Evolutionary conservation across 2,329 filamentous ascomycete species (phyloP).

Genomic region (Xylariomycetidae sp.): DNA sequence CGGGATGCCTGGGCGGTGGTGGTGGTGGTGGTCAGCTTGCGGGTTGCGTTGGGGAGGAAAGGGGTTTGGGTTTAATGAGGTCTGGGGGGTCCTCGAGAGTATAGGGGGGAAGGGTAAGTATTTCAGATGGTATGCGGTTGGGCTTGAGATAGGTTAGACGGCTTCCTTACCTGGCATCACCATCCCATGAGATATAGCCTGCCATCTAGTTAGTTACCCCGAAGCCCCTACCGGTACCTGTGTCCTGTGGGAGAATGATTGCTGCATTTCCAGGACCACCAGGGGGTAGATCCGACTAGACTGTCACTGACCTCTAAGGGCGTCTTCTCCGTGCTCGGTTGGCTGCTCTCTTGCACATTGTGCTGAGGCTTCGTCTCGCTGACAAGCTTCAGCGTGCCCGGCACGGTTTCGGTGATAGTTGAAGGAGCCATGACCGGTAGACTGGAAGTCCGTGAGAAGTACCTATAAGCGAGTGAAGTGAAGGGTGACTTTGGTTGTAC

Average conservation of each 20-base stretch:
- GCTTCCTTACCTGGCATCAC: slow-evolving; percentile 23
- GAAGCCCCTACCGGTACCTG: no score
- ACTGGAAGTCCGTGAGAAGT: no score
- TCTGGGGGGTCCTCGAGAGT: background rate
- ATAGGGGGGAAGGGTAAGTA: no score
- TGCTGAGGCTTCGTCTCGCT: slow-evolving; percentile 11
- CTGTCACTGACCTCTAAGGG: slow-evolving; percentile 21
- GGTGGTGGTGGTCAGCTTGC: background rate
- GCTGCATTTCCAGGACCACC: no score
- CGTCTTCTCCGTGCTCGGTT: slow-evolving; percentile 20
- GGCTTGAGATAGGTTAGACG: no score
- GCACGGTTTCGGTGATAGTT: slow-evolving; percentile 20
- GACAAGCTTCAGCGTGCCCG: slow-evolving; percentile 11
- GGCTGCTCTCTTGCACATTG: slow-evolving; percentile 2
- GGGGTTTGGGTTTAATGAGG: background rate
- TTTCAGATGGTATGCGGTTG: no score
- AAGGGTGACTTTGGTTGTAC: no score
- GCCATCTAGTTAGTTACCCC: no score
- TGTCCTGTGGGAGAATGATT: no score
- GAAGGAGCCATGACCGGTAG: slow-evolving; percentile 29
- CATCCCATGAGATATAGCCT: slow-evolving; percentile 31
- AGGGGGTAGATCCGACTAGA: no score
- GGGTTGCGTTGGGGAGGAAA: background rate
- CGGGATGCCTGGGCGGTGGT: slow-evolving; percentile 32
- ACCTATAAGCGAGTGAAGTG: no score